A percentile compares a stretch with the other conserved stretches of the same genome.
phyloP scores from a whole-genome alignment of 148 eudicot genomes.

The Chenopodium suecicum region DNA sequence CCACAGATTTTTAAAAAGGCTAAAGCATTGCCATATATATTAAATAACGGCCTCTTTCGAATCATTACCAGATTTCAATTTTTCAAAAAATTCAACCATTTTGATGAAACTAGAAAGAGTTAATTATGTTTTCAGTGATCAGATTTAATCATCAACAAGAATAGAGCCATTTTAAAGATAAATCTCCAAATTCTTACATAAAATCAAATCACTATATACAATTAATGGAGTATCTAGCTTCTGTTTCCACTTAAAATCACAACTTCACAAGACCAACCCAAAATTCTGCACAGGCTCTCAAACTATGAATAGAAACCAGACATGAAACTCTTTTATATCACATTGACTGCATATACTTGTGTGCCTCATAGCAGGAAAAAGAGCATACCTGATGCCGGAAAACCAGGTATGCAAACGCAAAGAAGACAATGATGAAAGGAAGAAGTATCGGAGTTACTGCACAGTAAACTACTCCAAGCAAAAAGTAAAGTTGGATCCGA shows the following conservation, averaged over 20 bases:
- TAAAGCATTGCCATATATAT: neutral
- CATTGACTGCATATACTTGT: neutral
- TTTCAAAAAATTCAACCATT: too few relatives aligned
- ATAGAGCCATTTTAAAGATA: neutral
- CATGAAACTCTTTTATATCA: too few relatives aligned
- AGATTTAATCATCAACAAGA: neutral
- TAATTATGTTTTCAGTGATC: neutral
- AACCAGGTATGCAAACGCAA: constrained; percentile 56
- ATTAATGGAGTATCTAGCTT: too few relatives aligned
- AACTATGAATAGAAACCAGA: too few relatives aligned
- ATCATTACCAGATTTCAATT: neutral
- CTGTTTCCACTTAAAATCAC: neutral
- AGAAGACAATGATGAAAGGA: constrained; percentile 67
- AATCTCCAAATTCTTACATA: neutral
- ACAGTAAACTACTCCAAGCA: constrained; percentile 60
- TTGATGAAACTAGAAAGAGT: neutral
- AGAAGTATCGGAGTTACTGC: constrained; percentile 54
- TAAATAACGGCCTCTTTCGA: neutral
- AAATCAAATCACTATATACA: neutral
- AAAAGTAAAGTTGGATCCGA: constrained; percentile 63
- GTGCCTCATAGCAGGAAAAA: neutral
- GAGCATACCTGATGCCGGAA: constrained; percentile 64
- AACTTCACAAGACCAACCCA: neutral
- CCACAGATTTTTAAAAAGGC: neutral
- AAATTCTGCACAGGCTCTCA: neutral